Evolutionary conservation across 345 rosid species (phyloP).

Genomic region (Citrus sinensis): DVS_A1.0 CM039168.1:2198501-2199000

Average conservation of each 20-base stretch:
- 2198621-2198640: not conserved
- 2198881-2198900: not conserved
- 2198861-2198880: not conserved
- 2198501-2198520: not conserved
- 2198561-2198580: not conserved
- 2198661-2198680: not conserved
- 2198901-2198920: conserved; percentile 46
- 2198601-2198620: not conserved
- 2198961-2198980: conserved; percentile 66
- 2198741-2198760: not conserved
- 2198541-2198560: not conserved
- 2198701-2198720: not conserved
- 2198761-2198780: not conserved
- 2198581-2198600: not conserved
- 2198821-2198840: not conserved
- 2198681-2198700: not conserved
- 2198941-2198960: conserved; percentile 52
- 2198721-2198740: not conserved
- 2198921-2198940: conserved; percentile 78
- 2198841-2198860: not conserved
- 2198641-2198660: not conserved
- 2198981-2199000: conserved; percentile 45
- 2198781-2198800: not conserved
- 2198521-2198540: not conserved
- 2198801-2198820: not conserved